Base-by-base conservation (phyloP, 305 asterid species). In the Fraxinus xanthoxyloides region DNA sequence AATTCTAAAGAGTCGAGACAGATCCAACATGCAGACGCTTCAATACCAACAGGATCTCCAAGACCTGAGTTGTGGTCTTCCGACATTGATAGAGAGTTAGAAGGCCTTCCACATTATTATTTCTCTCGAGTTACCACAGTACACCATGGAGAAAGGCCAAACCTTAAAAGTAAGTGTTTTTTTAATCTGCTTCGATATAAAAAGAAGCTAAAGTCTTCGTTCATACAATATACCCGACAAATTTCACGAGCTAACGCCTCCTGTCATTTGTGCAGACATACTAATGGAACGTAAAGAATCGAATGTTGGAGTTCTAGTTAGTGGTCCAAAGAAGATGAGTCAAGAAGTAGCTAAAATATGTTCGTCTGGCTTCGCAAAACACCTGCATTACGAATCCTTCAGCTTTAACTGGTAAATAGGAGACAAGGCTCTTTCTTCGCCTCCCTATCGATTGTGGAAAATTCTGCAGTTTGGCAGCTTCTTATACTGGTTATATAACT, bases 301-400 rank as follows among this genome's bases (percentile, higher is more conserved):
- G 1, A 76, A 81, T 9, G 82, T 85, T 3, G 89, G 90, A 6
- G 89, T 88, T 19, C 63, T 84, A 9, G 89, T 85, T 21, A 87
- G 91, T 46, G 88, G 91, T 26, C 88, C 93, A n/a, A 83, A 86
- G 79, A 85, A 35, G 78, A 88, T 88, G 90, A 87, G 82, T 34
- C 87, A 73, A 70, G 91, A 87, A 17, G 85, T 81, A 23, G 93
- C 91, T 2, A 80, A 51, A 67, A 75, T 88, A 0, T 90, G 93
- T 79, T 84, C 90, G 13, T 79, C 87, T 65, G 75, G 34, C 35
- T 59, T 17, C 1, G 73, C 67, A 56, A 79, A 61, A 54, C 78
- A 77, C 81, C 78, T 87, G 79, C 84, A 72, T 56, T 90, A 85
- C 81, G 76, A 85, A 59, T 83, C 87, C 72, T 84, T 86, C 56